Evolutionary conservation across 768 basidiomycete species (phyloP).

Genomic region (Lactarius quietus): DNA sequence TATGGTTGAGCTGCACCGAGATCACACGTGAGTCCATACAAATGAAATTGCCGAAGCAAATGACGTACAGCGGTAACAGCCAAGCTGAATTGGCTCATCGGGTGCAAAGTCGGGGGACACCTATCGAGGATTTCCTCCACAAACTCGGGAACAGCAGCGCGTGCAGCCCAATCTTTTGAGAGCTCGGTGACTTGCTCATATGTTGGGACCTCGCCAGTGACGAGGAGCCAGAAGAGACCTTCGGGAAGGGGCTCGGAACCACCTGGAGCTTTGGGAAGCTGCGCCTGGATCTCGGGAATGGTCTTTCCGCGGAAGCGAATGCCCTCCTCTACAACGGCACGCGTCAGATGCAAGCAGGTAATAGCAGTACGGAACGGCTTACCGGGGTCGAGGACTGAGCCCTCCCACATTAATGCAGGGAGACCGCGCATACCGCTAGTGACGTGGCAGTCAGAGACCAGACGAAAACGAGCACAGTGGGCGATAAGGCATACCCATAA

Average conservation of each 20-base stretch:
- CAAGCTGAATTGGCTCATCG: constrained; percentile 97
- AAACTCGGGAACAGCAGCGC: constrained; percentile 85
- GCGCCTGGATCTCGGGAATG: constrained; percentile 83
- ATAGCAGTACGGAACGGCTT: constrained; percentile 28
- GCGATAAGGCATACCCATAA: constrained; percentile 58
- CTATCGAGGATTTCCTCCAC: constrained; percentile 96
- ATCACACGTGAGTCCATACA: constrained; percentile 21
- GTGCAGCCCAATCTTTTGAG: constrained; percentile 92
- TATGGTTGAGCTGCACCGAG: constrained; percentile 70
- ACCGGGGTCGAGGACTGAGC: constrained; percentile 94
- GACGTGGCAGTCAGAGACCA: constrained; percentile 18
- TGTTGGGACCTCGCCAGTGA: constrained; percentile 94
- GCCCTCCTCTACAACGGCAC: constrained; percentile 67
- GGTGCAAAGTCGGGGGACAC: constrained; percentile 90
- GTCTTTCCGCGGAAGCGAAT: constrained; percentile 98
- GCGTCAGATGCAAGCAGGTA: constrained; percentile 17
- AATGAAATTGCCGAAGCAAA: neutral
- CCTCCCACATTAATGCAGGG: constrained; percentile 97
- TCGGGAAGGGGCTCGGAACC: constrained; percentile 92
- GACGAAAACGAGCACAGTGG: neutral
- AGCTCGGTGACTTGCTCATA: constrained; percentile 82
- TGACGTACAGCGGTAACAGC: constrained; percentile 84
- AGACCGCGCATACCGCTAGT: constrained; percentile 81
- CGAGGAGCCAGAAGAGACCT: constrained; percentile 90
- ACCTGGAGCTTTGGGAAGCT: constrained; percentile 84